Percentiles rank a stretch among this genome's conserved stretches.
Evolutionary conservation across 2,329 filamentous ascomycete genomes (phyloP).

Genomic region (Botrytis galanthina): DNA sequence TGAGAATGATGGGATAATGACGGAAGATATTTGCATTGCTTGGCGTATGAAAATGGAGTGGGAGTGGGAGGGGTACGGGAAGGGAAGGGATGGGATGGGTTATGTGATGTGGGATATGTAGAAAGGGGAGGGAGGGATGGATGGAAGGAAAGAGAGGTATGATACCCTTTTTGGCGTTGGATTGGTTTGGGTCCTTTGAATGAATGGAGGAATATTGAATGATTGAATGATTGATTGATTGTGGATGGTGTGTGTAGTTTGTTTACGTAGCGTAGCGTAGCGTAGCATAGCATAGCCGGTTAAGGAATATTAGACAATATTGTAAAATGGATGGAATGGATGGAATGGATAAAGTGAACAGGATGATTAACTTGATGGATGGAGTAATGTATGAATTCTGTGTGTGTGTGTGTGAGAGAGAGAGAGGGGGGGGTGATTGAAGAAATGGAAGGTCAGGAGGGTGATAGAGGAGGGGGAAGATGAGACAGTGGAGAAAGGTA

Average conservation of each 20-base stretch:
- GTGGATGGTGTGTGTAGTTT: too few species aligned
- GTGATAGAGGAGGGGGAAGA: neutral
- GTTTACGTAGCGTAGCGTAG: neutral
- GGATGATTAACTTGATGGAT: neutral
- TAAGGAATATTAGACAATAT: neutral
- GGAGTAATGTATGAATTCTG: neutral
- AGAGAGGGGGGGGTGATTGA: too few species aligned
- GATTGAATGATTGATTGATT: too few species aligned
- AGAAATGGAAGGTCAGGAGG: neutral
- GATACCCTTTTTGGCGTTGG: slow-evolving; percentile 9
- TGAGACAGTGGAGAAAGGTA: too few species aligned
- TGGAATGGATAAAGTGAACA: too few species aligned
- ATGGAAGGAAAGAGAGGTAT: neutral
- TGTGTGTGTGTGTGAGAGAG: neutral
- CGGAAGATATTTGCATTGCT: neutral
- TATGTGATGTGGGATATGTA: neutral
- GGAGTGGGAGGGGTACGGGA: neutral
- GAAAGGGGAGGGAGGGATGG: neutral
- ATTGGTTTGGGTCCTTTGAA: neutral
- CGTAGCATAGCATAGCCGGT: neutral
- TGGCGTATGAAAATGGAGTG: neutral
- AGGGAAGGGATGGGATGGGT: neutral
- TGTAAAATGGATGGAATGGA: neutral
- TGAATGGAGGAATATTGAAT: too few species aligned
- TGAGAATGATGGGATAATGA: too few species aligned